Evolutionary conservation across 2,329 filamentous ascomycete species (phyloP).

Genomic region (Coniochaeta sp.): DNA sequence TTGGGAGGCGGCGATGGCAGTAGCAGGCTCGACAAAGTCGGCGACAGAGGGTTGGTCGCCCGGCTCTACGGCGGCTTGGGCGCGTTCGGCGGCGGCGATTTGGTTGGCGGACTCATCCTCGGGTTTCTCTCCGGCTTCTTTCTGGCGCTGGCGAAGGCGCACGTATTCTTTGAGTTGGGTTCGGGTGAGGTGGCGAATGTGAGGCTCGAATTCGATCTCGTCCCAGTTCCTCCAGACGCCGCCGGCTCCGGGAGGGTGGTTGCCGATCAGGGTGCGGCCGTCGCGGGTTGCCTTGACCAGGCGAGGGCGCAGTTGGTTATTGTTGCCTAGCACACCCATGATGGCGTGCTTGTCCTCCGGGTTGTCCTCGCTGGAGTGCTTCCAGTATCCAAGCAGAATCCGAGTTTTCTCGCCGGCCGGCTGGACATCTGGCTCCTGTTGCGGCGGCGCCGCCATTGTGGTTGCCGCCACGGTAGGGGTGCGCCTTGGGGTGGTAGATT

Average conservation of each 20-base stretch:
- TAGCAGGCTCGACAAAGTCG: constrained; percentile 5
- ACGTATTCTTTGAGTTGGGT: constrained; percentile 57
- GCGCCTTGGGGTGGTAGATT: background rate
- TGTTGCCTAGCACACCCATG: constrained; percentile 53
- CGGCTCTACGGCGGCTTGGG: constrained; percentile 24
- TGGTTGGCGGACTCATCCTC: constrained; percentile 43
- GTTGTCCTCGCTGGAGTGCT: constrained; percentile 38
- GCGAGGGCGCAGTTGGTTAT: constrained; percentile 59
- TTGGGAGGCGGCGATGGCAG: background rate
- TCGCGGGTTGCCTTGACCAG: constrained; percentile 53
- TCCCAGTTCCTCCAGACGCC: constrained; percentile 57
- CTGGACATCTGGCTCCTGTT: background rate
- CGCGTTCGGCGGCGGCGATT: constrained; percentile 36
- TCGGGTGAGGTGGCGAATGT: constrained; percentile 41
- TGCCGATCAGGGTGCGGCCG: constrained; percentile 48
- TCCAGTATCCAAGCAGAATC: constrained; percentile 54
- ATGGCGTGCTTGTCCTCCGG: constrained; percentile 51
- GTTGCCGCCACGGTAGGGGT: background rate
- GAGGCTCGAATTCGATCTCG: constrained; percentile 50
- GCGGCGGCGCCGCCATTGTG: background rate
- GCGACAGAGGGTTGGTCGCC: background rate
- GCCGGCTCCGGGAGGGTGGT: constrained; percentile 53
- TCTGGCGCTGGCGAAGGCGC: constrained; percentile 50
- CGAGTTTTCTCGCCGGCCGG: constrained; percentile 26
- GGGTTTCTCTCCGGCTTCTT: constrained; percentile 43